Evolutionary conservation across 169 alveolate genomes (phyloP).

Genomic region (Eimeria necatrix): DNA sequence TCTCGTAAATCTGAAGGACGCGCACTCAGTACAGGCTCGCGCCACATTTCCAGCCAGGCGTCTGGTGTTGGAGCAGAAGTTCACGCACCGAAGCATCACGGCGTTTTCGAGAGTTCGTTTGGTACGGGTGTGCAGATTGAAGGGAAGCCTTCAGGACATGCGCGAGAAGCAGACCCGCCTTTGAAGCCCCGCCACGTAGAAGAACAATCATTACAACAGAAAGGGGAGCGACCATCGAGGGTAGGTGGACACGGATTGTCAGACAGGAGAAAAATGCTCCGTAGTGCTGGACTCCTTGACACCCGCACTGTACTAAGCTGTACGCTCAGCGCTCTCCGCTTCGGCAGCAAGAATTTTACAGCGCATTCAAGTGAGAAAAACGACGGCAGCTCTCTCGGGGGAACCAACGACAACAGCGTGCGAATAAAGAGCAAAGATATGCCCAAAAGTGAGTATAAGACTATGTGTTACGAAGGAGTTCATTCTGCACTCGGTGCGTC

Average conservation of each 20-base stretch:
- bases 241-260: not conserved
- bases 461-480: too few relatives aligned
- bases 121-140: conserved; percentile 1
- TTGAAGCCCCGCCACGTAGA: not conserved
- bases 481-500: not conserved
- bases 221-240: not conserved
- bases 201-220: not conserved
- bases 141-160: conserved; percentile 11
- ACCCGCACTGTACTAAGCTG: conserved; percentile 26
- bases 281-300: conserved; percentile 33
- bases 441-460: too few relatives aligned
- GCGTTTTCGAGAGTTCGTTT: not conserved
- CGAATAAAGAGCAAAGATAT: not conserved
- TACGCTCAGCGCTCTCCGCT: conserved; percentile 42
- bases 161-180: not conserved
- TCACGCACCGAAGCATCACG: not conserved
- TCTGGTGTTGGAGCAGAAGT: conserved; percentile 18
- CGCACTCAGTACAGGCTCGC: not conserved
- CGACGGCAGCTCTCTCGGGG: not conserved
- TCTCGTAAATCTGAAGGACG: conserved; percentile 25
- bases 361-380: not conserved
- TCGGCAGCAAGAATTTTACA: not conserved
- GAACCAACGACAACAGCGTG: not conserved
- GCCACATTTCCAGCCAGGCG: conserved; percentile 11
- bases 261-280: conserved; percentile 11